phyloP scores from a whole-genome alignment of 331 rosid genomes.

The Saraca asoca region DNA sequence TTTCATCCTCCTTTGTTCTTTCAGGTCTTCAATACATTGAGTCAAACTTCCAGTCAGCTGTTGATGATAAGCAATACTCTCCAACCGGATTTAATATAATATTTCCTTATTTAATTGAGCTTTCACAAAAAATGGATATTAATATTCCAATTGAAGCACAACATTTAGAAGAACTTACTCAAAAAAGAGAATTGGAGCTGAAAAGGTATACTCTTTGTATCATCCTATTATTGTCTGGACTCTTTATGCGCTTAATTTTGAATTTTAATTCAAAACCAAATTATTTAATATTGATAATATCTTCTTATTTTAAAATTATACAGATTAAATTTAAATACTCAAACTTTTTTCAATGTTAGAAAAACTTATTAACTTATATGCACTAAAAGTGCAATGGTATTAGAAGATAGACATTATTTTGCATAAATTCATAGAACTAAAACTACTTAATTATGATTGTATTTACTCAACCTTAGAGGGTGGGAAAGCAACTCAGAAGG shows the following conservation, averaged over 20 bases:
- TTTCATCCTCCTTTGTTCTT: background rate
- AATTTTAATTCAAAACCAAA: background rate
- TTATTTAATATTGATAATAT: too few species aligned
- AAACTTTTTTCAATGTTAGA: too few species aligned
- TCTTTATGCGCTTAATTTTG: background rate
- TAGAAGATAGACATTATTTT: background rate
- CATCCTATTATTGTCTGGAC: too few species aligned
- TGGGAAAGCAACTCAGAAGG: constrained; percentile 43
- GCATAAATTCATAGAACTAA: background rate
- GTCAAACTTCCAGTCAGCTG: constrained; percentile 45
- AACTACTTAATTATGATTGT: background rate
- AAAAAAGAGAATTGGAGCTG: constrained; percentile 45
- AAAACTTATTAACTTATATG: too few species aligned
- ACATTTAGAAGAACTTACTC: constrained; percentile 36
- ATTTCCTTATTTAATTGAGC: constrained; percentile 48
- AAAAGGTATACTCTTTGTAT: constrained; percentile 30
- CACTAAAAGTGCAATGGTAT: background rate
- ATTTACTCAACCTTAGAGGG: constrained; percentile 28
- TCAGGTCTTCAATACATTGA: constrained; percentile 51
- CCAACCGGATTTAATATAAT: constrained; percentile 59
- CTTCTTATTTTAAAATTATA: too few species aligned
- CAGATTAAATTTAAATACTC: too few species aligned
- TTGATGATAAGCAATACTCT: constrained; percentile 46
- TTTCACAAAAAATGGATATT: constrained; percentile 40
- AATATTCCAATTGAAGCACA: constrained; percentile 35